Evolutionary conservation across 2,329 filamentous ascomycete species (phyloP), one percentile per base, ranked within the genome.

Genomic region (Pseudogymnoascus sp.): DNA sequence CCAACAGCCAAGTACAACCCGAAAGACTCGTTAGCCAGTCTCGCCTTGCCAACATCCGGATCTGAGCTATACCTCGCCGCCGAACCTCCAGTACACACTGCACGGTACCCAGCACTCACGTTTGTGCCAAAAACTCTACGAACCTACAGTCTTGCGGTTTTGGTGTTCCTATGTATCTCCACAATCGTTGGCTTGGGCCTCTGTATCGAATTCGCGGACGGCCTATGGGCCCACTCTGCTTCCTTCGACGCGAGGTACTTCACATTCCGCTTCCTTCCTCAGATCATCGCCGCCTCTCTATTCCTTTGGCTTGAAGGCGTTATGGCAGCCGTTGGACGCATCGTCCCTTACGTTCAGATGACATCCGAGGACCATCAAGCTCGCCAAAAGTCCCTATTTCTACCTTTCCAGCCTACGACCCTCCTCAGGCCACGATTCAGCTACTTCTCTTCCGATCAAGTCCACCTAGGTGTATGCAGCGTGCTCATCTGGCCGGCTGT

Each of bases 251-350:
- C 81, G 7, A 82, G 87, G 67, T 96, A 96, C 75, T 96, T 97
- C 73, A 75, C 96, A 56, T 95, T 96, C 74, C 84, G 91, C 65
- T 90, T 96, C 67, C 77, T 97, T 1, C 93, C 93, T 1, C 91
- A 92, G 63, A 77, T 96, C 0, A 72, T 96, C 12, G 90, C 87
- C 0, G 85, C 86, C 18, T 68, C 88, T 11, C 77, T 96, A 37
- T 80, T 95, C 53, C 74, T 97, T 5, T 96, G 90, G 80, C 82
- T 90, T 0, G 88, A 96, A 69, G 84, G 87, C 67, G 79, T 96
- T 40, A 83, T 91, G 68, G 81, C 83, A 1, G 85, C 92, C 2
- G 82, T 92, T n/a, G 85, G 89, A 66, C 86, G 93, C 64, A 83
- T 90, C 11, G 79, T 89, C 40, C 93, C 93, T 0, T 96, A 96